A percentile compares a stretch with the other conserved stretches of the same genome.
Evolutionary conservation across 257 asterid species (phyloP).

Genomic region (Solanum peruvianum): DNA sequence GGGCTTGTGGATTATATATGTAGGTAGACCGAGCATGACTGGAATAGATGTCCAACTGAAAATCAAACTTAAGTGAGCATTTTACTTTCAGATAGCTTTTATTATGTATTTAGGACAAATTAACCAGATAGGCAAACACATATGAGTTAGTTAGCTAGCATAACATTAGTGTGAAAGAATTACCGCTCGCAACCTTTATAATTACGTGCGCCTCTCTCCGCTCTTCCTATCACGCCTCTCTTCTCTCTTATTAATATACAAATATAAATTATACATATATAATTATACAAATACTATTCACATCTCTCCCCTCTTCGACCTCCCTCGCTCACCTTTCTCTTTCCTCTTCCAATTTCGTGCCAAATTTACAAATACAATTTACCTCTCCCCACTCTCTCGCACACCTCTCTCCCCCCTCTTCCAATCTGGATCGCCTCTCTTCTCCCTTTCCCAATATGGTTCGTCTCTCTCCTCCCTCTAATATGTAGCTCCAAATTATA

Average conservation of each 20-base stretch:
- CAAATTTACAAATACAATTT: neutral
- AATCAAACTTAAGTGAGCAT: neutral
- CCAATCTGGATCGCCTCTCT: no score
- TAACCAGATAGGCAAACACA: no score
- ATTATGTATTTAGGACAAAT: neutral
- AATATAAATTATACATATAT: no score
- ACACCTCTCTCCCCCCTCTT: neutral
- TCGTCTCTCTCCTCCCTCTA: neutral
- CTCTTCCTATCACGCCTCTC: neutral
- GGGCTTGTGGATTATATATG: no score
- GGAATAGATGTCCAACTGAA: neutral
- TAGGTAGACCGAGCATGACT: no score
- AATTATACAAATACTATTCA: no score
- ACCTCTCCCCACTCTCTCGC: neutral
- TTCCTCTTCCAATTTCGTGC: neutral
- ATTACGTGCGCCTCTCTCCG: neutral
- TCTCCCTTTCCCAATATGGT: neutral
- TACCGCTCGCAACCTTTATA: neutral
- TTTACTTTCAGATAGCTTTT: neutral
- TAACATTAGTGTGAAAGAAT: no score
- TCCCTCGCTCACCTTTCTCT: neutral
- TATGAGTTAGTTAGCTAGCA: neutral
- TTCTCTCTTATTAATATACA: neutral
- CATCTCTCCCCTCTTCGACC: no score
- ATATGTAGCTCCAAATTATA: no score